Evolutionary conservation across 257 asterid species (phyloP).

Genomic region (Linderniella brevidens): DNA sequence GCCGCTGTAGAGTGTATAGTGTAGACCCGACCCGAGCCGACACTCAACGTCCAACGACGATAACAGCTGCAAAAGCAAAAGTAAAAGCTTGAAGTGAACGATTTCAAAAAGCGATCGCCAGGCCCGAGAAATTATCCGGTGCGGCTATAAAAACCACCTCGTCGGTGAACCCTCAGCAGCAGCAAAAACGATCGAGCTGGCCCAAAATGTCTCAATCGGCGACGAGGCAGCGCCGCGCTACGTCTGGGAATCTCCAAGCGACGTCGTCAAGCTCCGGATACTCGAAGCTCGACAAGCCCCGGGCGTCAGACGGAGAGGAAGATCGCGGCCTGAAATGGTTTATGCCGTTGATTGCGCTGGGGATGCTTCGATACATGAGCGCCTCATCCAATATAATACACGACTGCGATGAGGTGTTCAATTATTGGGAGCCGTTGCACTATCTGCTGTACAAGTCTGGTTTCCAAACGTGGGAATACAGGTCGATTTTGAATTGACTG

Average conservation of each 20-base stretch:
- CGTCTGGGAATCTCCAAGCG: conserved; percentile 26
- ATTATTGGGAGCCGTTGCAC: conserved; percentile 99
- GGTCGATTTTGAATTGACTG: conserved; percentile 15
- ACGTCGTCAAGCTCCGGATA: conserved; percentile 28
- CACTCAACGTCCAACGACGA: no score
- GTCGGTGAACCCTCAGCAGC: no score
- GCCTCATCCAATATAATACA: conserved; percentile 86
- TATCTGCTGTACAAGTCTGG: conserved; percentile 84
- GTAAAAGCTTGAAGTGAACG: no score
- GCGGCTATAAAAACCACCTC: no score
- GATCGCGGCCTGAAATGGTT: conserved; percentile 63
- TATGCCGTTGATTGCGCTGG: conserved; percentile 55
- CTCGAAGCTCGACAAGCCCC: conserved; percentile 71
- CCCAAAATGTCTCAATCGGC: conserved; percentile 3
- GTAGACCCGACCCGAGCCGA: no score
- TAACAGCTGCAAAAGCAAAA: no score
- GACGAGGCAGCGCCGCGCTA: conserved; percentile 75
- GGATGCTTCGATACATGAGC: conserved; percentile 71
- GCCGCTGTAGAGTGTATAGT: no score
- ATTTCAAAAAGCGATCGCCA: no score
- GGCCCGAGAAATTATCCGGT: no score
- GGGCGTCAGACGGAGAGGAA: conserved; percentile 24
- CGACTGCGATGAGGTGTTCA: conserved; percentile 96
- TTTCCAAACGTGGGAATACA: conserved; percentile 98
- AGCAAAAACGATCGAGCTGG: no score